phyloP scores from a whole-genome alignment of 1,139 yeast genomes.

The Saccharomyces hybrid region DNA sequence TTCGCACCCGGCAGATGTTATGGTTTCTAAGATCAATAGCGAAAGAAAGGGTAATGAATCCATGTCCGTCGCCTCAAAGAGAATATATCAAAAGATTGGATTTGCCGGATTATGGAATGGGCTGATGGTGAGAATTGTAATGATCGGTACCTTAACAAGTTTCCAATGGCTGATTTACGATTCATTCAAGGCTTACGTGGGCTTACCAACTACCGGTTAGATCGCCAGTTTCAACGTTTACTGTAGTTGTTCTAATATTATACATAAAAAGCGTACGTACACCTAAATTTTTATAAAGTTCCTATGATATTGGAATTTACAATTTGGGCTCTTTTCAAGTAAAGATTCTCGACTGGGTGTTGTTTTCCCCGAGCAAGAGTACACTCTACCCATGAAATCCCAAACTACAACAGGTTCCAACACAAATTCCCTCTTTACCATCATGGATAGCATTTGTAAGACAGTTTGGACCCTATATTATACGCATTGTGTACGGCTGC shows the following conservation, averaged over 20 bases:
- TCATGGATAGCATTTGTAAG: background rate
- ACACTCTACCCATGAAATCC: background rate
- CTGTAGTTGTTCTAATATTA: background rate
- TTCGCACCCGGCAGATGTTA: slow-evolving; percentile 95
- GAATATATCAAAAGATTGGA: slow-evolving; percentile 78
- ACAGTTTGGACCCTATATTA: background rate
- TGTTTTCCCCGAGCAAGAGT: background rate
- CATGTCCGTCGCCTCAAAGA: slow-evolving; percentile 54
- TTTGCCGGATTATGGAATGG: slow-evolving; percentile 93
- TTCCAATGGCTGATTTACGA: slow-evolving; percentile 95
- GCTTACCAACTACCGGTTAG: slow-evolving; percentile 80
- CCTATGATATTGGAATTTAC: background rate
- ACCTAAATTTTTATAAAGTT: background rate
- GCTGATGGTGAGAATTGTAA: slow-evolving; percentile 82
- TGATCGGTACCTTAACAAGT: slow-evolving; percentile 96
- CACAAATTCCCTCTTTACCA: background rate
- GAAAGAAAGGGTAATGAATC: slow-evolving; percentile 64
- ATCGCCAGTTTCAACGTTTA: background rate
- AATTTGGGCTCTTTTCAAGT: background rate
- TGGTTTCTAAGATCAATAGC: slow-evolving; percentile 86
- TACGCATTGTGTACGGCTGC: background rate
- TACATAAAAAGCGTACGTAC: background rate
- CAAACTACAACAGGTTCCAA: background rate
- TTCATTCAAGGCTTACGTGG: slow-evolving; percentile 83
- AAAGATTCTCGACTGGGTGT: background rate